phyloP scores from a whole-genome alignment of 2,329 filamentous ascomycete species.

The Tolypocladium tundrense region DNA sequence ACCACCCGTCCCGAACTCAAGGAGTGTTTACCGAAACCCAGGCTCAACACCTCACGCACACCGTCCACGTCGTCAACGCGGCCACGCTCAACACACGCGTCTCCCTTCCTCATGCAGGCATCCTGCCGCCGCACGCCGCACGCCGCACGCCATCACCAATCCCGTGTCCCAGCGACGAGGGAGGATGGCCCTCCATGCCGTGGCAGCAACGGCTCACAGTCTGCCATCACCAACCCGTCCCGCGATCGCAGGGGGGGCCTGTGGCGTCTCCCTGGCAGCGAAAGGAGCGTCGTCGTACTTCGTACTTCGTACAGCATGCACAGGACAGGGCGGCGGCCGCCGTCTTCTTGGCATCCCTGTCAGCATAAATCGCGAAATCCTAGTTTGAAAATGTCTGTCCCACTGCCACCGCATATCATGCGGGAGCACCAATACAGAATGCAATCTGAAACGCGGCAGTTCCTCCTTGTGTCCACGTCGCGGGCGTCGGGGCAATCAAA shows the following conservation, averaged over 20 bases:
- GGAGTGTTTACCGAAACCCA: background rate
- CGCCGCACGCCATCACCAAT: background rate
- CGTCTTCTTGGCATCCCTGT: background rate
- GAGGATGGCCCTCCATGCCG: background rate
- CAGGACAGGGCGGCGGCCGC: background rate
- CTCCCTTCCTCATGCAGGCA: background rate
- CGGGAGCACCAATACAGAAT: background rate
- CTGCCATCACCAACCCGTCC: background rate
- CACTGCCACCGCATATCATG: background rate
- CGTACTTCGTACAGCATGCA: too few relatives aligned
- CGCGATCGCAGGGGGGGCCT: background rate
- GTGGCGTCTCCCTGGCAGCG: background rate
- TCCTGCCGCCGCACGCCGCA: background rate
- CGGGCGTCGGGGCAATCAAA: background rate
- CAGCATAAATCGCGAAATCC: background rate
- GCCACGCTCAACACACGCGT: background rate
- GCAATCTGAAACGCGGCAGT: background rate
- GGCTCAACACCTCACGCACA: background rate
- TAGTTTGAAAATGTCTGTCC: background rate
- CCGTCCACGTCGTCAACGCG: background rate
- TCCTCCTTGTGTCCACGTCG: background rate
- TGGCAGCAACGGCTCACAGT: background rate
- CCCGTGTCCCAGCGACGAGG: background rate
- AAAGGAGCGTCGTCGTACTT: background rate
- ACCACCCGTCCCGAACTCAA: background rate